Evolutionary conservation across 176 grass and related monocot genomes (phyloP), one percentile per base, ranked within the genome.

Genomic region (Calamus simplicifolius): DNA sequence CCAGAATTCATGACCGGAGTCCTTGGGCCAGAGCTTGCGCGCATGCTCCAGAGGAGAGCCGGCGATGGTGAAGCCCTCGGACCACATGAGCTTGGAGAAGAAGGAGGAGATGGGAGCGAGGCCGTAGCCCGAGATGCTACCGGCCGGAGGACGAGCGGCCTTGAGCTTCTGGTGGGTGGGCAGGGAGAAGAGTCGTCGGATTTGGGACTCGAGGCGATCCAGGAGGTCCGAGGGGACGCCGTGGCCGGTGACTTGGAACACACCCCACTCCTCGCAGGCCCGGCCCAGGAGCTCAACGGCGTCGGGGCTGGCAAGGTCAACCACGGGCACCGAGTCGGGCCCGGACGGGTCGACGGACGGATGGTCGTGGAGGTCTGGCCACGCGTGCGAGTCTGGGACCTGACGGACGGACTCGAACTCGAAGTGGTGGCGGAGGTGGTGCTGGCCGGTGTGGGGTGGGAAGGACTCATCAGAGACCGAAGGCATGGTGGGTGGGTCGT

Each of bases 81-180:
- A 99, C 94, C 94, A 99, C 94, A 99, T 99, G 59, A 71, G 75
- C 81, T 99, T 99, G 74, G 94, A 75, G 88, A 99, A 99, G 88
- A 86, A 43, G 13, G 35, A 43, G 13, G 35, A 43, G 35, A 43
- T 43, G 35, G 35, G 35, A 2, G 35, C 35, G 35, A 43, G 35
- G 8, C 35, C 35, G 35, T 43, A 43, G 2, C 35, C 35, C 8
- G 35, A 43, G 35, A 43, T 43, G 8, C 13, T 43, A 43, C 6
- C 35, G 7, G 79, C n/a, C n/a, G n/a, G 69, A 0, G 79, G 21
- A 15, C 89, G 85, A 13, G 84, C 76, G 5, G 84, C 94, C 19
- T 71, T 64, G 55, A 99, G 59, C 76, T 99, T 99, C 49, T 80
- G 73, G 18, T 73, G 25, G 21, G 70, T 70, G 3, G 94, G 85